Evolutionary conservation across 1,284 basidiomycete species (phyloP), one percentile per base, ranked within the genome.

Genomic region (Malassezia nana): DNA sequence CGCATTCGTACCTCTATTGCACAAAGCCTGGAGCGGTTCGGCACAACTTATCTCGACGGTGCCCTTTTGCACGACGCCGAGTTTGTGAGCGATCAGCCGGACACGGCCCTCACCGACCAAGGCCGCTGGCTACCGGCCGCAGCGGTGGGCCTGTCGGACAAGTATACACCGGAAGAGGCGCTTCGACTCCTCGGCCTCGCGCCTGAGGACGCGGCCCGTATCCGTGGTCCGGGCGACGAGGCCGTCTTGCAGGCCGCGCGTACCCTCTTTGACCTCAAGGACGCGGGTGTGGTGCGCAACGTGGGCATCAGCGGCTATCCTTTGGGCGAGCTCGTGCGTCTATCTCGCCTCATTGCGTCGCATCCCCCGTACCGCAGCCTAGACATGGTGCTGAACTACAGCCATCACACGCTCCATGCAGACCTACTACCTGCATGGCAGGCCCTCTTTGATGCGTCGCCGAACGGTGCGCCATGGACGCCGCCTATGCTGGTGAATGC

Each of bases 281-380:
- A 81, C 2, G 83, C 86, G 62, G 91, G 91, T 9, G 70, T 86
- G 30, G 78, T 96, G 63, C 81, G 78, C 65, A 78, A 82, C 35
- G 83, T 96, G 56, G 92, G 92, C 2, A 86, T 98, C 60, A 83
- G 85, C 58, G 87, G 89, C 0, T 94, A 86, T 69, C 89, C 90
- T 0, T 79, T 96, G n/a, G 86, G 89, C 2, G 84, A 84, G 1
- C 80, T 96, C 12, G 80, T 98, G 8, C 84, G 92, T 8, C 76
- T 95, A 15, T 81, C 87, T 15, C 79, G 87, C 16, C 78, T 96
- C 43, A 81, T 88, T 24, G 67, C 67, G 3, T 63, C 59, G 30
- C 57, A 52, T 3, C 57, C 60, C 8, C 64, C 66, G 7, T 66
- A 58, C 41, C 57, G 68, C 2, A 60, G 67, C 81, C 52, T 70